These are phyloP conservation scores for Achaetomiella virescens DNA, from an alignment of 495 filamentous ascomycete genomes.

Conservation along the genomic window DNA sequence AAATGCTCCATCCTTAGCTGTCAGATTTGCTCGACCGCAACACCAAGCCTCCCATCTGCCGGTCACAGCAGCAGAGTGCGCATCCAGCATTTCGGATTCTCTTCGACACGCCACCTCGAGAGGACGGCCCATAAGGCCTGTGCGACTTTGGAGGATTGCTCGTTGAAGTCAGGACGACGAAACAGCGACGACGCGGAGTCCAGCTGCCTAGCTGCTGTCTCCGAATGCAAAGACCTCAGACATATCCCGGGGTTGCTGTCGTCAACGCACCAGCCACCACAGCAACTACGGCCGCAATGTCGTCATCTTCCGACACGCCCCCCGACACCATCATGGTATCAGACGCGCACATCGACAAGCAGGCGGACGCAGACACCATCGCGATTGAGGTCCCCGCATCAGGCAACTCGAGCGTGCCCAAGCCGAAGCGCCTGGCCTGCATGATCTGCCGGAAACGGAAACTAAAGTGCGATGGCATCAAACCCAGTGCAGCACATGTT, in stretches of 20 bases:
- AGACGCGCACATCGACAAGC: conserved; percentile 29
- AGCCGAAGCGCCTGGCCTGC: conserved; percentile 92
- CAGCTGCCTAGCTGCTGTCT: neutral
- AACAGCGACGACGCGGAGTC: neutral
- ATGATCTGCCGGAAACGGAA: conserved; percentile 93
- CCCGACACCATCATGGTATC: conserved; percentile 33
- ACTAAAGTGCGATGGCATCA: conserved; percentile 68
- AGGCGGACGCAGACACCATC: conserved; percentile 24
- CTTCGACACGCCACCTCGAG: too few relatives aligned
- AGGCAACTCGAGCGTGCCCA: conserved; percentile 61
- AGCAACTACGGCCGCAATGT: conserved; percentile 26
- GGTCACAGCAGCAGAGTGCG: too few relatives aligned
- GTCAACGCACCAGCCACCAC: neutral
- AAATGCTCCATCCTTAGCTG: too few relatives aligned
- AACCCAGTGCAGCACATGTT: conserved; percentile 92
- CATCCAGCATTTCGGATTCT: too few relatives aligned
- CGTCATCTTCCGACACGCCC: conserved; percentile 34
- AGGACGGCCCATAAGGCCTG: too few relatives aligned
- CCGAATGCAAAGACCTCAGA: neutral
- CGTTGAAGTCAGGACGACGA: too few relatives aligned
- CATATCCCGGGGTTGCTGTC: neutral
- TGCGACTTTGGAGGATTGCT: too few relatives aligned
- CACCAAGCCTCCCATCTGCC: too few relatives aligned
- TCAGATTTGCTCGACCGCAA: too few relatives aligned
- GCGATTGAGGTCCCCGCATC: conserved; percentile 32